Evolutionary conservation across 75 land plant genomes (phyloP), one percentile per base, ranked within the genome.

Genomic region (Azolla pinnata): DNA sequence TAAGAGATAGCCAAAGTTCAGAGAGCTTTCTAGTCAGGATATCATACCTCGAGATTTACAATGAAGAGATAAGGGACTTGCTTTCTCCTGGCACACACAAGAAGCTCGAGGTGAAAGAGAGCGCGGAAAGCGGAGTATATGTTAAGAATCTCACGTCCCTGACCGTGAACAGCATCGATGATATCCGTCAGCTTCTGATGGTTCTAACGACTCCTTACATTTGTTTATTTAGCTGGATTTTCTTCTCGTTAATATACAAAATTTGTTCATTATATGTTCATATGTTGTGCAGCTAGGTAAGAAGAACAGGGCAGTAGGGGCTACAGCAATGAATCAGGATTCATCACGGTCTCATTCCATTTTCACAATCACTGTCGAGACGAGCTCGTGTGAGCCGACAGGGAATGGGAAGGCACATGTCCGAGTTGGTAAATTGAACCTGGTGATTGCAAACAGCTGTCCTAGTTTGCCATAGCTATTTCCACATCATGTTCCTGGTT

Each of bases 21-120:
- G 75, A 73, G 45, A 34, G 57, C 29, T 79, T 79, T 46, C 70
- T 79, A 46, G 62, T 79, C 45, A 79, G 80, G 14, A 73, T 76
- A 33, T 79, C 81, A 17, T 79, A 79, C 54, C 73, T 91, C 56
- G 97, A 91, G 76, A 89, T 91, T 0, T 91, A 91, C 63, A 91
- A 91, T 69, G 97, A 88, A 58, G 88, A 87, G 64, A 87, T 91
- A 33, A 68, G 89, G 23, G 97, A 91, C 71, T 69, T 91, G 52
- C 75, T 91, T 17, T 77, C 81, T 26, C 42, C 63, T 81, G n/a
- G 67, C 81, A 21, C 48, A 68, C 18, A 62, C 71, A 53, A 88
- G 82, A 54, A 91, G 25, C 65, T 73, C 54, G 75, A 73, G 30
- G 54, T 73, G 10, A 73, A 67, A 29, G 75, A 73, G 70, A 67